Evolutionary conservation across 1,139 yeast genomes (phyloP).

Genomic region (Pichia sp.): DNA sequence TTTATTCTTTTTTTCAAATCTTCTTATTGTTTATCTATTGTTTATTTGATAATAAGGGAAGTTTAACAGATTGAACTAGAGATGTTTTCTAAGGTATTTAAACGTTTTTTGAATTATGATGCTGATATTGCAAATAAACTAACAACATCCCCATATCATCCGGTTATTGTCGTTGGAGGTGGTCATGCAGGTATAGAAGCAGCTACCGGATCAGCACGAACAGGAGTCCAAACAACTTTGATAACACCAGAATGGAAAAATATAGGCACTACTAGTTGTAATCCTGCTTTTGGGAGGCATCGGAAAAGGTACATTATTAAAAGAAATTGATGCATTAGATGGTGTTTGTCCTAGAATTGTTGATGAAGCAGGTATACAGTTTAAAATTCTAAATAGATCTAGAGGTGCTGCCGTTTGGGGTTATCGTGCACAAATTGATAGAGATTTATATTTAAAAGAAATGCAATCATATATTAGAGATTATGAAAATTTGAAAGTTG

Average conservation of each 20-base stretch:
- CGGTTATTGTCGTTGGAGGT: conserved; percentile 90
- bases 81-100: conserved; percentile 5
- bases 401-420: conserved; percentile 99
- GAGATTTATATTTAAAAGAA: conserved; percentile 67
- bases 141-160: conserved; percentile 36
- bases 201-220: conserved; percentile 84
- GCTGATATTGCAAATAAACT: conserved; percentile 36
- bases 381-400: conserved; percentile 77
- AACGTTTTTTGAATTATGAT: conserved; percentile 26
- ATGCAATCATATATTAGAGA: conserved; percentile 64
- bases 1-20: too few species aligned
- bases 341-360: conserved; percentile 83
- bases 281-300: conserved; percentile 98
- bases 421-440: conserved; percentile 93
- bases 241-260: conserved; percentile 71
- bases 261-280: conserved; percentile 93
- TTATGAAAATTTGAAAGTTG: conserved; percentile 55
- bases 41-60: too few species aligned
- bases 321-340: conserved; percentile 94
- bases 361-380: conserved; percentile 91
- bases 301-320: conserved; percentile 88
- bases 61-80: too few species aligned
- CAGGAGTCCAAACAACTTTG: conserved; percentile 67
- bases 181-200: conserved; percentile 99
- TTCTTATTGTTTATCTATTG: too few species aligned